Percentiles rank a stretch among this genome's conserved stretches.
phyloP scores from a whole-genome alignment of 768 basidiomycete species.

The Serendipita vermifera region DNA sequence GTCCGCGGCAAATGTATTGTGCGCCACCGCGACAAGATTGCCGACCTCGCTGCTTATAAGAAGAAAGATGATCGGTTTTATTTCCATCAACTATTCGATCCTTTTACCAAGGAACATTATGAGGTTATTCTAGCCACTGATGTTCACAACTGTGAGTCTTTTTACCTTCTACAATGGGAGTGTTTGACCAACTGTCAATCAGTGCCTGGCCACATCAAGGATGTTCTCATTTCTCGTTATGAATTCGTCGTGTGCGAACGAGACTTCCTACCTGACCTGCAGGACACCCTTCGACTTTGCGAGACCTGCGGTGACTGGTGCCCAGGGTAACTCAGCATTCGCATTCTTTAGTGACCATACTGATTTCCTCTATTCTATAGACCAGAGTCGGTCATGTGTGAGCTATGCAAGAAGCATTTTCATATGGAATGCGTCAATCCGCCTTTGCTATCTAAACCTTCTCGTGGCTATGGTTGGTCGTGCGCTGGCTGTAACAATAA shows the following conservation, averaged over 20 bases:
- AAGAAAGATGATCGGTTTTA: constrained; percentile 91
- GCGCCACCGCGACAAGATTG: constrained; percentile 88
- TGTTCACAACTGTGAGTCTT: constrained; percentile 72
- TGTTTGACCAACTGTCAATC: constrained; percentile 13
- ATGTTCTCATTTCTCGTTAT: constrained; percentile 66
- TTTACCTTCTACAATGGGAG: constrained; percentile 16
- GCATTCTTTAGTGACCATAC: not conserved
- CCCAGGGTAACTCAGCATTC: constrained; percentile 46
- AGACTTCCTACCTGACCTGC: constrained; percentile 81
- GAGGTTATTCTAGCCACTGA: constrained; percentile 81
- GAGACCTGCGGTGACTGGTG: constrained; percentile 82
- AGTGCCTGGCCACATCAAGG: constrained; percentile 70
- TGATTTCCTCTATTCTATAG: constrained; percentile 27
- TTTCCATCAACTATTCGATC: constrained; percentile 90
- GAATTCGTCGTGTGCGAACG: constrained; percentile 94
- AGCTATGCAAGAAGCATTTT: constrained; percentile 84
- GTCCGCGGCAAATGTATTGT: constrained; percentile 89
- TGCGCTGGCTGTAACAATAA: constrained; percentile 79
- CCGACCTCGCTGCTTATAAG: constrained; percentile 87
- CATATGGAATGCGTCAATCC: constrained; percentile 93
- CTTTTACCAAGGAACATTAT: constrained; percentile 96
- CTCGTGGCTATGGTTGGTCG: constrained; percentile 94
- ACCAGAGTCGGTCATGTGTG: constrained; percentile 76
- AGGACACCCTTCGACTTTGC: constrained; percentile 74
- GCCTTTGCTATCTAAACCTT: constrained; percentile 79